phyloP scores from a whole-genome alignment of 345 rosid species.

The Mercurialis annua region DNA sequence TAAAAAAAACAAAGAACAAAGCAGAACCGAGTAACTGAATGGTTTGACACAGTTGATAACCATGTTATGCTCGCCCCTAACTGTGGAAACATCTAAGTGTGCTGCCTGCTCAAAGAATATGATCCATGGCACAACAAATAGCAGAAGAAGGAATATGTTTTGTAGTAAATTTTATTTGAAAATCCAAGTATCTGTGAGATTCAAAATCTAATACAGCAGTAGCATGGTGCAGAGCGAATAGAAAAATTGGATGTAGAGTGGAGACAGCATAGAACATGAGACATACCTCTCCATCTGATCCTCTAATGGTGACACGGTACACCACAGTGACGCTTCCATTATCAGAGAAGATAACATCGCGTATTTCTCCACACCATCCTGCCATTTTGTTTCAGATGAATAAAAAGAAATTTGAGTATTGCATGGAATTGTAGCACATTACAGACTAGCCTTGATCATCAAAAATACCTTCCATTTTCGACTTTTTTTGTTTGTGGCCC shows the following conservation, averaged over 20 bases:
- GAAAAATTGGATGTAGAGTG: neutral
- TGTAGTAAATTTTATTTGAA: neutral
- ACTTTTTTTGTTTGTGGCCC: too few species aligned
- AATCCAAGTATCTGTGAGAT: neutral
- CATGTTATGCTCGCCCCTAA: neutral
- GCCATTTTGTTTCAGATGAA: slow-evolving; percentile 10
- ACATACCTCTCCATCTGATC: slow-evolving; percentile 92
- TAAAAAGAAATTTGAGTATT: too few species aligned
- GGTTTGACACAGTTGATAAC: too few species aligned
- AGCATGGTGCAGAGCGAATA: neutral
- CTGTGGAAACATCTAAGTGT: neutral
- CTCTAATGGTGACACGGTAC: slow-evolving; percentile 88
- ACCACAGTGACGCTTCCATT: slow-evolving; percentile 87
- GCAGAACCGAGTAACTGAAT: too few species aligned
- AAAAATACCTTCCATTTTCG: too few species aligned
- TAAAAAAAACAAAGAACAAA: too few species aligned
- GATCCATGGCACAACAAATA: neutral
- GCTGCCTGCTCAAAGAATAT: neutral
- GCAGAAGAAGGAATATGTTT: neutral
- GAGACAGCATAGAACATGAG: slow-evolving; percentile 9
- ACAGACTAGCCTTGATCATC: too few species aligned
- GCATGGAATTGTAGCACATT: neutral
- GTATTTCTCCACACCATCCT: slow-evolving; percentile 99
- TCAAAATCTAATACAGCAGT: neutral
- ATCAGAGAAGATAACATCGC: slow-evolving; percentile 88